Evolutionary conservation across 768 basidiomycete species (phyloP).

Genomic region (Panaeolus papilionaceus): DNA sequence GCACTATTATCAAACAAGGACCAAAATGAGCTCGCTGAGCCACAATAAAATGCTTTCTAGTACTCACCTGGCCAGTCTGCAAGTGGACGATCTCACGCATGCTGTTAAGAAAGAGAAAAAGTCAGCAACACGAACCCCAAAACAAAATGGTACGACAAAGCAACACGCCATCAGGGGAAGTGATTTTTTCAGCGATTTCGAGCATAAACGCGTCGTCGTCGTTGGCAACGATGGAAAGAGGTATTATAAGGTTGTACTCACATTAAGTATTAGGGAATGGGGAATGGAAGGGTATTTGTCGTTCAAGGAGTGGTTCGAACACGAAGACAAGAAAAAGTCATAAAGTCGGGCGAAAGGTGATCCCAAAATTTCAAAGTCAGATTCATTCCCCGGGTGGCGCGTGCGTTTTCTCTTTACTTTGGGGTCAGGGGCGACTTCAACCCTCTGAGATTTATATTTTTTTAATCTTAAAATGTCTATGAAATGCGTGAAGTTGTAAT

Average conservation of each 20-base stretch:
- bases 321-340: conserved; percentile 51
- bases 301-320: conserved; percentile 51
- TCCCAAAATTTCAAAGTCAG: conserved; percentile 50
- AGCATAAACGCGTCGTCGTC: conserved; percentile 17
- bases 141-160: conserved; percentile 55
- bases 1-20: conserved; percentile 60
- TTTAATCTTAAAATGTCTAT: not conserved
- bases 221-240: conserved; percentile 19
- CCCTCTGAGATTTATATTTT: not conserved
- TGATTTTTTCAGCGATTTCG: conserved; percentile 3
- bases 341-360: conserved; percentile 47
- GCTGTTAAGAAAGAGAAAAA: conserved; percentile 50
- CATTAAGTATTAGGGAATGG: conserved; percentile 46
- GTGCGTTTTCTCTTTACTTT: conserved; percentile 32
- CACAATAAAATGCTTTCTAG: conserved; percentile 28
- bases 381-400: conserved; percentile 49
- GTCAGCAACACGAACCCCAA: conserved; percentile 34
- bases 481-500: not conserved
- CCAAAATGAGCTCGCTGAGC: conserved; percentile 32
- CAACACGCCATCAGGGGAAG: conserved; percentile 39
- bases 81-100: conserved; percentile 99
- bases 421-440: conserved; percentile 27
- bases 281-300: conserved; percentile 43
- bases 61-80: conserved; percentile 94
- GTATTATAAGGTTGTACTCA: conserved; percentile 35